These are phyloP conservation scores for Pascua sp. DNA, from an alignment of 1,284 basidiomycete species.

Conservation along the genomic window DNA sequence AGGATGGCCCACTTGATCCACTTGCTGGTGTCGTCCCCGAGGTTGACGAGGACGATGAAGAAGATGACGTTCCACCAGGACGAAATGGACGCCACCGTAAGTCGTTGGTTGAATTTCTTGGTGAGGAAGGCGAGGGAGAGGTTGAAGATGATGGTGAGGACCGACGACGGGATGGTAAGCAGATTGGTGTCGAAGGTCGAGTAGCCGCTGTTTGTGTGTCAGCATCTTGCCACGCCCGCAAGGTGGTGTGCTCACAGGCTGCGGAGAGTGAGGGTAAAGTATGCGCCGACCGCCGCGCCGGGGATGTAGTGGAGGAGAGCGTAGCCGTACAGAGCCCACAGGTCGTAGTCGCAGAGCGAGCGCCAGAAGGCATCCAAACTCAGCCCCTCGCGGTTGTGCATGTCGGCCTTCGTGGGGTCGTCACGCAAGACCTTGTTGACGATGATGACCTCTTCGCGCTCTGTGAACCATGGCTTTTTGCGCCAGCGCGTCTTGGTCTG, in stretches of 20 bases:
- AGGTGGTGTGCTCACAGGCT: neutral
- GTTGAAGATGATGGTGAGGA: conserved; percentile 41
- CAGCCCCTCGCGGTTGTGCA: conserved; percentile 52
- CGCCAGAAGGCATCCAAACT: conserved; percentile 23
- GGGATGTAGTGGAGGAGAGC: conserved; percentile 18
- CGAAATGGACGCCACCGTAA: conserved; percentile 14
- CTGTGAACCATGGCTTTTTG: conserved; percentile 49
- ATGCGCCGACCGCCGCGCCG: conserved; percentile 29
- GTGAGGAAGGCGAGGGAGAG: conserved; percentile 28
- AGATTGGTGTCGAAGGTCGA: conserved; percentile 47
- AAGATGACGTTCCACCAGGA: conserved; percentile 33
- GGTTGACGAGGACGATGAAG: conserved; percentile 23
- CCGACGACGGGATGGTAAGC: conserved; percentile 36
- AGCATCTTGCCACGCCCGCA: no score
- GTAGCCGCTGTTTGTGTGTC: conserved; percentile 25
- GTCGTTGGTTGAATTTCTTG: conserved; percentile 29
- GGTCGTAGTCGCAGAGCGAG: conserved; percentile 45
- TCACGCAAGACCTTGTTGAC: conserved; percentile 52
- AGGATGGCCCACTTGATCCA: conserved; percentile 21
- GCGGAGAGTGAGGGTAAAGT: conserved; percentile 24
- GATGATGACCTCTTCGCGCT: conserved; percentile 50
- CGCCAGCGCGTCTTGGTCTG: conserved; percentile 28
- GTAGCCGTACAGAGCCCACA: conserved; percentile 49
- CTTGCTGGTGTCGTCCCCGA: conserved; percentile 22
- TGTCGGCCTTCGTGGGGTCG: conserved; percentile 46